phyloP scores from a whole-genome alignment of 2,329 filamentous ascomycete genomes.

The Fusarium pininemorale region DNA sequence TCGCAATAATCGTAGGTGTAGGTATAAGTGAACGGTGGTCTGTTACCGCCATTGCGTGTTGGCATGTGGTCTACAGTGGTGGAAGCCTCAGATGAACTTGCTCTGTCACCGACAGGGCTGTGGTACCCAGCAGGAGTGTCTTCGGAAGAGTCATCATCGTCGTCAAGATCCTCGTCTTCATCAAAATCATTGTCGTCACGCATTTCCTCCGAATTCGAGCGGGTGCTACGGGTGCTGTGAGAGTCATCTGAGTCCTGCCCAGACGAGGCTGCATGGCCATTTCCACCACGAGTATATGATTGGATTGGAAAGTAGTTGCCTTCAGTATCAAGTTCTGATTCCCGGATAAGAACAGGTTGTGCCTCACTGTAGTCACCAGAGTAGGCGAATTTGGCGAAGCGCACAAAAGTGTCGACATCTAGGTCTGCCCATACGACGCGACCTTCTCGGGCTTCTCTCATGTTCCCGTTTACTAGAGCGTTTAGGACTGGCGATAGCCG shows the following conservation, averaged over 20 bases:
- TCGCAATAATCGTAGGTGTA: neutral
- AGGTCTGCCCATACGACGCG: constrained; percentile 39
- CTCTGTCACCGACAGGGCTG: neutral
- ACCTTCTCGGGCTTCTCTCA: constrained; percentile 39
- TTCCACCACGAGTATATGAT: neutral
- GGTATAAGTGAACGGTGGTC: neutral
- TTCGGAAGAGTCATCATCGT: neutral
- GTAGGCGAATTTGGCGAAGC: constrained; percentile 41
- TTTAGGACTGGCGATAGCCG: constrained; percentile 35
- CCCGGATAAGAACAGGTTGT: constrained; percentile 10
- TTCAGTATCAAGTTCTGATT: neutral
- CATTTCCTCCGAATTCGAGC: neutral
- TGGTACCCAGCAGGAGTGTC: neutral
- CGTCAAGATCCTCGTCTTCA: neutral
- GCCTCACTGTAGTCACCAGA: constrained; percentile 36
- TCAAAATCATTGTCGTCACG: neutral
- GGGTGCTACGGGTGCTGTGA: neutral
- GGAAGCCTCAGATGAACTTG: neutral
- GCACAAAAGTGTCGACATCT: constrained; percentile 41
- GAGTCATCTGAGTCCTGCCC: neutral
- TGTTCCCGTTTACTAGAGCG: constrained; percentile 37
- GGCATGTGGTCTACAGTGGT: constrained; percentile 10
- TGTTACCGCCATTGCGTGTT: neutral
- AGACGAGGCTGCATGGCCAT: neutral
- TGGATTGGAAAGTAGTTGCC: neutral